Evolutionary conservation across 2,329 filamentous ascomycete genomes (phyloP).

Genomic region (Fusarium caatingaense): DNA sequence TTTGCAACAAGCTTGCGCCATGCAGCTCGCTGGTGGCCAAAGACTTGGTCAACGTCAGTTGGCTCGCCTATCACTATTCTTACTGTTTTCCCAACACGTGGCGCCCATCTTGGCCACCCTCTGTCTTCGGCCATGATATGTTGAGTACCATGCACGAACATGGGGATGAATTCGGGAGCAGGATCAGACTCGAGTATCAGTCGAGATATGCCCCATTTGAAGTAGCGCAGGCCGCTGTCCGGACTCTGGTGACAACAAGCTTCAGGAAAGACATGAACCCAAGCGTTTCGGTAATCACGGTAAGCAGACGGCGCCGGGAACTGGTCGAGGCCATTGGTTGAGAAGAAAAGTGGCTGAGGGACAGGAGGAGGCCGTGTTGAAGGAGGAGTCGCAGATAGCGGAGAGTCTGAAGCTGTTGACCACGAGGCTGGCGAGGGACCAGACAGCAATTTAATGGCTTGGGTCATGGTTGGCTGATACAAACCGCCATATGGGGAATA

Average conservation of each 20-base stretch:
- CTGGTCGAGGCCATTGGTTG: constrained; percentile 73
- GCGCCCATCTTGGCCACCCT: constrained; percentile 81
- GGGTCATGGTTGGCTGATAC: constrained; percentile 88
- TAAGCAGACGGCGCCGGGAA: constrained; percentile 80
- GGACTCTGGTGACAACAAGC: constrained; percentile 92
- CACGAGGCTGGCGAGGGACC: constrained; percentile 49
- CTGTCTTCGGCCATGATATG: constrained; percentile 88
- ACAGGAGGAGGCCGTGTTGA: constrained; percentile 23
- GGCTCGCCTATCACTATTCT: constrained; percentile 82
- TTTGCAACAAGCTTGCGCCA: constrained; percentile 75
- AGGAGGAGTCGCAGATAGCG: constrained; percentile 2
- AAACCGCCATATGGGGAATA: constrained; percentile 85
- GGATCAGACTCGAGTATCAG: constrained; percentile 91
- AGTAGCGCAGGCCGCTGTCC: constrained; percentile 86
- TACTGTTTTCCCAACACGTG: constrained; percentile 77
- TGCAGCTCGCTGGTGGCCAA: constrained; percentile 78
- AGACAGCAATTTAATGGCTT: constrained; percentile 87
- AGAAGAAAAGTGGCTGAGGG: constrained; percentile 61
- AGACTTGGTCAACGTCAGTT: constrained; percentile 77
- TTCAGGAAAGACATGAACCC: constrained; percentile 97
- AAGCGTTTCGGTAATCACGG: constrained; percentile 75
- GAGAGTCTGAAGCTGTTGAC: constrained; percentile 34
- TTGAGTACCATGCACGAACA: constrained; percentile 94
- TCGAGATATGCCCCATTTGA: constrained; percentile 96
- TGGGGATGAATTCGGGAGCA: constrained; percentile 88